phyloP scores from a whole-genome alignment of 2,329 filamentous ascomycete genomes.

The Botryosphaeria dothidea region DNA sequence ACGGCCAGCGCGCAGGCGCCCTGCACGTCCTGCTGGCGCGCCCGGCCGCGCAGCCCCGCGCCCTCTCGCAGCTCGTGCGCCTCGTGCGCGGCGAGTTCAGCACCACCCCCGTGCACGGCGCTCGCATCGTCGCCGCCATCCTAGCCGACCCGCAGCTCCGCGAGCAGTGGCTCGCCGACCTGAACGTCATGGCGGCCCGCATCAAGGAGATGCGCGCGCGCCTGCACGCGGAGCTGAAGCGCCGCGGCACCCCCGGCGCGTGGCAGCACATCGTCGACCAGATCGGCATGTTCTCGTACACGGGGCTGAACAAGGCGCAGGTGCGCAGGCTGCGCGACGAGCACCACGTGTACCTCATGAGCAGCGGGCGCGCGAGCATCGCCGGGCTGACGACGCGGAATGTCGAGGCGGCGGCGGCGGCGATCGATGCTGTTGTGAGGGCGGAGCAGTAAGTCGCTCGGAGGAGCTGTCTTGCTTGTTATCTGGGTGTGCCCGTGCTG shows the following conservation, averaged over 20 bases:
- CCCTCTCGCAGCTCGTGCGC: constrained; percentile 2
- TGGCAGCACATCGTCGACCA: constrained; percentile 37
- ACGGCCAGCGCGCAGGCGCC: constrained; percentile 38
- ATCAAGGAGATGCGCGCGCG: constrained; percentile 34
- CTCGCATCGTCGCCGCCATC: constrained; percentile 31
- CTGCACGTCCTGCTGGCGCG: constrained; percentile 24
- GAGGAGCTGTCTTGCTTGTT: too few species aligned
- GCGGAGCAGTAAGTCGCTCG: not conserved
- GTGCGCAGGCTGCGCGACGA: constrained; percentile 32
- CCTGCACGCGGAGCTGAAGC: constrained; percentile 28
- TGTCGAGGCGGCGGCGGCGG: constrained; percentile 18
- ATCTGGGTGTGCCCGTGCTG: too few species aligned
- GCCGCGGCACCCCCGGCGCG: constrained; percentile 27
- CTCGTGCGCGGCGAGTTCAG: constrained; percentile 33
- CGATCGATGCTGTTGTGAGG: constrained; percentile 21
- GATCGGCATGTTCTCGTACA: constrained; percentile 47
- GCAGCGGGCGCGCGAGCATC: constrained; percentile 37
- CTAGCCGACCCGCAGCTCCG: constrained; percentile 26
- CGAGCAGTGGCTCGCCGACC: constrained; percentile 34
- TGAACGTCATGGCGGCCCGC: constrained; percentile 35
- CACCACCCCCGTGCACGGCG: constrained; percentile 32
- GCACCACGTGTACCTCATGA: constrained; percentile 40
- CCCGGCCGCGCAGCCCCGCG: not conserved
- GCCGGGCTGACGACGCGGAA: constrained; percentile 20
- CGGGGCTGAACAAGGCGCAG: constrained; percentile 35